Conservation (phyloP, 345 rosid genomes). For the Arabis hirsuta region DNA sequence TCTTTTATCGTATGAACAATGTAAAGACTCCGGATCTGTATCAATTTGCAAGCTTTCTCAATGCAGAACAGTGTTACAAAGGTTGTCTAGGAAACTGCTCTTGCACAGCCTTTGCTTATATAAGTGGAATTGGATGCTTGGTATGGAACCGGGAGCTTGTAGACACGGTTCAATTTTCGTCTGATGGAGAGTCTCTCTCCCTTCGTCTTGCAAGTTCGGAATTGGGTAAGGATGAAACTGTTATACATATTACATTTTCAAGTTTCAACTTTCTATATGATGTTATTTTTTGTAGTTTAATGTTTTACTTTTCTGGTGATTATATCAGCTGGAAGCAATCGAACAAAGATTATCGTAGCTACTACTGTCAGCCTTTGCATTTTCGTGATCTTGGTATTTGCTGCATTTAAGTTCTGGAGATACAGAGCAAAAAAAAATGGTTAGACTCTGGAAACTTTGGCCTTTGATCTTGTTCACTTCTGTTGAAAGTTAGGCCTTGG, state of each 20-base stretch:
- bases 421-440: slow-evolving; percentile 14
- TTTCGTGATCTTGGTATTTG: slow-evolving; percentile 16
- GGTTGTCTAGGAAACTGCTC: slow-evolving; percentile 40
- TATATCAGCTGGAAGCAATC: slow-evolving; percentile 17
- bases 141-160: slow-evolving; percentile 29
- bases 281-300: not conserved
- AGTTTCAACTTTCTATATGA: slow-evolving; percentile 18
- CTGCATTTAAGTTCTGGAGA: slow-evolving; percentile 25
- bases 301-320: not conserved
- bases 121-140: slow-evolving; percentile 34
- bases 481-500: not conserved
- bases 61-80: slow-evolving; percentile 2
- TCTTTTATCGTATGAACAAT: slow-evolving; percentile 13
- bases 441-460: not conserved
- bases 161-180: not conserved
- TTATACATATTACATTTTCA: not conserved
- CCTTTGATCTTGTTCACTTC: not conserved
- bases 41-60: not conserved
- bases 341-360: slow-evolving; percentile 3
- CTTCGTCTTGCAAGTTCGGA: slow-evolving; percentile 39
- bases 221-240: slow-evolving; percentile 6
- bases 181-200: slow-evolving; percentile 19
- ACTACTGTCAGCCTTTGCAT: slow-evolving; percentile 18
- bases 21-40: slow-evolving; percentile 37
- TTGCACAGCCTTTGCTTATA: slow-evolving; percentile 36